phyloP scores from a whole-genome alignment of 2,329 filamentous ascomycete genomes.

The Xylariaceae sp. region DNA sequence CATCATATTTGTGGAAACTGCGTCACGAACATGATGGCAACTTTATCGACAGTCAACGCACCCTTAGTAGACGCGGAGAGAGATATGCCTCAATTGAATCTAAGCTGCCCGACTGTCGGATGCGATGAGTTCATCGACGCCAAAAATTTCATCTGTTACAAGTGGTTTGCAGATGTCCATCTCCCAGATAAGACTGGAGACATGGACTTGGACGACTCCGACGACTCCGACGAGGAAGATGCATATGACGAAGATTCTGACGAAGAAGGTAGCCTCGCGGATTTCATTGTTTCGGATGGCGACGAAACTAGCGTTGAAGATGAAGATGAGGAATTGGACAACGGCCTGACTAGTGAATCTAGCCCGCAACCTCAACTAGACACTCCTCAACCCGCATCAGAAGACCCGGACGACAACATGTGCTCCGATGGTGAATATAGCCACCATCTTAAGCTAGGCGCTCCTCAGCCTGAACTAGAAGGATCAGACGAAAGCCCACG shows the following conservation, averaged over 20 bases:
- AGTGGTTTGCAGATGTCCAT: slow-evolving; percentile 25
- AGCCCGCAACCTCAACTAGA: background rate
- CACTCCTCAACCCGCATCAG: background rate
- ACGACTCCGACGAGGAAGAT: slow-evolving; percentile 21
- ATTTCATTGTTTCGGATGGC: slow-evolving; percentile 24
- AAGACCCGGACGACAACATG: background rate
- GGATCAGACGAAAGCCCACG: background rate
- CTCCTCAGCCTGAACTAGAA: background rate
- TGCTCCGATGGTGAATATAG: background rate
- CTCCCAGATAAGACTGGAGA: slow-evolving; percentile 7
- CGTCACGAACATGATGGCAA: slow-evolving; percentile 25
- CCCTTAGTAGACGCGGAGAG: too few species aligned
- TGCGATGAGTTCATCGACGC: slow-evolving; percentile 22
- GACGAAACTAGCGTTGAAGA: slow-evolving; percentile 16
- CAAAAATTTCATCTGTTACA: slow-evolving; percentile 26
- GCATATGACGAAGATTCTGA: slow-evolving; percentile 14
- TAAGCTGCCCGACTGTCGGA: slow-evolving; percentile 13
- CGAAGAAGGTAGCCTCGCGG: slow-evolving; percentile 22
- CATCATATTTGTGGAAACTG: slow-evolving; percentile 30
- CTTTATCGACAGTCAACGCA: too few species aligned
- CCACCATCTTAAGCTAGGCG: background rate
- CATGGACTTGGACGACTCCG: slow-evolving; percentile 6
- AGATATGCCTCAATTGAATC: slow-evolving; percentile 5
- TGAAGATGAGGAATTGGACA: slow-evolving; percentile 1
- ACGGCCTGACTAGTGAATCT: slow-evolving; percentile 1